A percentile compares a stretch with the other conserved stretches of the same genome.
phyloP scores from a whole-genome alignment of 2,329 filamentous ascomycete genomes.

The Whalleya microplaca region DNA sequence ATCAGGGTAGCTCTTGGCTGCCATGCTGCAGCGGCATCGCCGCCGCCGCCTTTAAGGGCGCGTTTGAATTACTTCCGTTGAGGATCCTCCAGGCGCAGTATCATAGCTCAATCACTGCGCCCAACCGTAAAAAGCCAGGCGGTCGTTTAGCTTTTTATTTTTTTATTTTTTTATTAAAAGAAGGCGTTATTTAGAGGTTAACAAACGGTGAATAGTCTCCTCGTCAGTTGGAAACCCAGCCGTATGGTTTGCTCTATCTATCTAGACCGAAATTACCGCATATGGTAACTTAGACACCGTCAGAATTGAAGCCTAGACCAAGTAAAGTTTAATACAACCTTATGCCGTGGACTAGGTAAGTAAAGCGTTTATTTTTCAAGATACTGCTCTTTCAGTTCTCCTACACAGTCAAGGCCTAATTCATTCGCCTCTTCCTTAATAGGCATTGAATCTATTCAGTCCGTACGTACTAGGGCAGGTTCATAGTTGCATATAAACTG shows the following conservation, averaged over 20 bases:
- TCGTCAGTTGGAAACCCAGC: background rate
- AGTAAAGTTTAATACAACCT: background rate
- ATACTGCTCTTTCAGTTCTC: too few species aligned
- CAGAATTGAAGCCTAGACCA: too few species aligned
- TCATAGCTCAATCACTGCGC: conserved; percentile 3
- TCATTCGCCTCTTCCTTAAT: background rate
- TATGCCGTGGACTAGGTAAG: background rate
- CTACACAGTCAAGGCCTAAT: too few species aligned
- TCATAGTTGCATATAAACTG: background rate
- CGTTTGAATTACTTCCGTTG: conserved; percentile 1
- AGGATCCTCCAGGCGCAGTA: conserved; percentile 13
- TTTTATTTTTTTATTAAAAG: too few species aligned
- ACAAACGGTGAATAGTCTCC: background rate
- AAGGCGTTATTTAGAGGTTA: too few species aligned
- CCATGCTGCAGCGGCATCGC: conserved; percentile 9
- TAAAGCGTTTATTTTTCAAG: background rate
- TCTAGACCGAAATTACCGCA: background rate
- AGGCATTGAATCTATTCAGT: background rate
- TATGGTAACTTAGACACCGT: background rate
- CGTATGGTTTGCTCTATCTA: background rate
- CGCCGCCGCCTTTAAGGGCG: conserved; percentile 6
- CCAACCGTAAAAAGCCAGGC: background rate
- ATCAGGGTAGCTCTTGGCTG: conserved; percentile 6
- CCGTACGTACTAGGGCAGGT: background rate
- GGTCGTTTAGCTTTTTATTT: background rate